Evolutionary conservation across 495 filamentous ascomycete species (phyloP).

Genomic region (Penicillium pancosmium): DNA sequence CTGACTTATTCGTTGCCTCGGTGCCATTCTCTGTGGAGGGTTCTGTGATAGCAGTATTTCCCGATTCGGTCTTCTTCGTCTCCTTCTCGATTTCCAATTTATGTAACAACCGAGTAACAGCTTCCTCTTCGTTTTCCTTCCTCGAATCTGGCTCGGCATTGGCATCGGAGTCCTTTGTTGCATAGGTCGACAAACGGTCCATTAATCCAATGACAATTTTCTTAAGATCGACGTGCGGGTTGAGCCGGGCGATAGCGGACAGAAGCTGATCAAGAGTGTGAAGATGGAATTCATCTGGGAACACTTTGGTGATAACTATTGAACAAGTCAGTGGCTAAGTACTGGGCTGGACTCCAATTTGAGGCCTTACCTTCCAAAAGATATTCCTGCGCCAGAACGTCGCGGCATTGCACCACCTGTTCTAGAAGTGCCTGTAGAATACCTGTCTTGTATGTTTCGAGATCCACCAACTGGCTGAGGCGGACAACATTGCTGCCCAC

Average conservation of each 20-base stretch:
- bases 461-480: conserved; percentile 91
- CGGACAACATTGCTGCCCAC: conserved; percentile 96
- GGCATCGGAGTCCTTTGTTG: conserved; percentile 82
- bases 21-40: conserved; percentile 43
- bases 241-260: conserved; percentile 85
- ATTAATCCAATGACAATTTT: conserved; percentile 97
- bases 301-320: conserved; percentile 94
- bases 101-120: conserved; percentile 73
- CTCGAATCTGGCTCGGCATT: conserved; percentile 72
- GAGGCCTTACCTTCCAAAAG: conserved; percentile 72
- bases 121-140: conserved; percentile 80
- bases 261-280: conserved; percentile 94
- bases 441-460: conserved; percentile 88
- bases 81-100: conserved; percentile 73
- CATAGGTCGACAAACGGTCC: conserved; percentile 92
- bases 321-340: conserved; percentile 24
- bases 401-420: conserved; percentile 96
- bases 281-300: conserved; percentile 97
- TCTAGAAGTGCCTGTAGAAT: conserved; percentile 89
- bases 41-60: conserved; percentile 34
- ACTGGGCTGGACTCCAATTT: not conserved
- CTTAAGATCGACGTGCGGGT: conserved; percentile 96
- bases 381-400: conserved; percentile 97
- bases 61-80: conserved; percentile 38
- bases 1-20: conserved; percentile 31